These are phyloP conservation scores for Boletus smithii DNA, from an alignment of 1,284 basidiomycete species.

Conservation along the genomic window DNA sequence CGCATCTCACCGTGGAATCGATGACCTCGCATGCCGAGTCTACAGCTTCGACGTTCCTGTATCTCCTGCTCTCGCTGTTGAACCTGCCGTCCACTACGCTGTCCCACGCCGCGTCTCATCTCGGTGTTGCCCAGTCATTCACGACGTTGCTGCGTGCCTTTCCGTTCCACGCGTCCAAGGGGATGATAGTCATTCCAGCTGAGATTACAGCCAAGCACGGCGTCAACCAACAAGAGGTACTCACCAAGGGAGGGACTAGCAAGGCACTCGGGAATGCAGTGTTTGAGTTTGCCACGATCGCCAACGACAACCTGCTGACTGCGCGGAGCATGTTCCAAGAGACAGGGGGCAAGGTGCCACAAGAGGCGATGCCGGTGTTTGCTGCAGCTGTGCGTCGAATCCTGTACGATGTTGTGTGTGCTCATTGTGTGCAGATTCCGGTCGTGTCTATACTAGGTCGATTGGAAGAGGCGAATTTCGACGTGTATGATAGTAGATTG, in stretches of 20 bases:
- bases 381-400: slow-evolving; percentile 63
- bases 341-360: slow-evolving; percentile 59
- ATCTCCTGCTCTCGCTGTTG: slow-evolving; percentile 74
- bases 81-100: slow-evolving; percentile 59
- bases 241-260: slow-evolving; percentile 66
- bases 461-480: slow-evolving; percentile 78
- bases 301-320: slow-evolving; percentile 88
- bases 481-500: slow-evolving; percentile 74
- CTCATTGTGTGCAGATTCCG: slow-evolving; percentile 56
- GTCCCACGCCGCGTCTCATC: slow-evolving; percentile 78
- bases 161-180: slow-evolving; percentile 71
- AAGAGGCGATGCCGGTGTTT: slow-evolving; percentile 73
- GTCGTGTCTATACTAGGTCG: slow-evolving; percentile 70
- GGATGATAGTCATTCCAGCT: slow-evolving; percentile 77
- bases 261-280: slow-evolving; percentile 71
- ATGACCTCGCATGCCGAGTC: slow-evolving; percentile 73
- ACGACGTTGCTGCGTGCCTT: slow-evolving; percentile 72
- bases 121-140: slow-evolving; percentile 71
- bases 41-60: slow-evolving; percentile 76
- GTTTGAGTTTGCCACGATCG: slow-evolving; percentile 85
- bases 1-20: slow-evolving; percentile 68
- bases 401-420: slow-evolving; percentile 8
- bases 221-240: slow-evolving; percentile 85
- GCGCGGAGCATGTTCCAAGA: slow-evolving; percentile 76
- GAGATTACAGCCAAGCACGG: slow-evolving; percentile 80